Evolutionary conservation across 192 early-diverging fungal species (phyloP), one percentile per base, ranked within the genome.

Genomic region (Pilaira anomala): DNA sequence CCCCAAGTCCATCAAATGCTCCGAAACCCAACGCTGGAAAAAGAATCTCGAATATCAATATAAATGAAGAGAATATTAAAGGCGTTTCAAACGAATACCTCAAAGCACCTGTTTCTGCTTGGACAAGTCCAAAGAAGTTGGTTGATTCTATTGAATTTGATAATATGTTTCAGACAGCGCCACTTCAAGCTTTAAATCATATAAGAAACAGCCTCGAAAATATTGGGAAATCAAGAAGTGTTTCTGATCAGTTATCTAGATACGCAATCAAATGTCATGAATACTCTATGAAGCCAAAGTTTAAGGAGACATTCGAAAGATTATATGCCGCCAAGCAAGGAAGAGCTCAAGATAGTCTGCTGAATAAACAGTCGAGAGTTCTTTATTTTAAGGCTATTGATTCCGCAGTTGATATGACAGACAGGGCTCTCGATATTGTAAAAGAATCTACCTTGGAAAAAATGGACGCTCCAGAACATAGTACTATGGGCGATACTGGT

Each of bases 401-500:
- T 50, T 50, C 48, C 14, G 48, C 48, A 50, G 48, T 25, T 25
- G 48, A 50, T 50, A 50, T 50, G 21, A 24, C 48, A 50, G 48
- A 50, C 48, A 50, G 48, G 48, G 48, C 22, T 12, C 48, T 50
- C 22, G 48, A 25, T 50, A 50, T 50, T 50, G 22, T 50, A 50
- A 50, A 50, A 50, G 48, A 50, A 50, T 50, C 48, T 50, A 50
- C 48, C 48, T 25, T 25, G 48, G 13, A 50, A 50, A 50, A 50
- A 50, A 50, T 25, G 48, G 48, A 50, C 3, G 48, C 8, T 50
- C 48, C 48, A 50, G 48, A 24, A 50, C 48, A 50, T 50, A 8
- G 22, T 50, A 50, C 3, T 8, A 25, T 50, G 48, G 25, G 22
- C 3, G 50, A 52, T 52, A 28, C 25, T 28, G 13, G 6, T 28